Conservation (phyloP, 169 alveolate genomes). For the Ichthyophthirius multifiliis region DNA sequence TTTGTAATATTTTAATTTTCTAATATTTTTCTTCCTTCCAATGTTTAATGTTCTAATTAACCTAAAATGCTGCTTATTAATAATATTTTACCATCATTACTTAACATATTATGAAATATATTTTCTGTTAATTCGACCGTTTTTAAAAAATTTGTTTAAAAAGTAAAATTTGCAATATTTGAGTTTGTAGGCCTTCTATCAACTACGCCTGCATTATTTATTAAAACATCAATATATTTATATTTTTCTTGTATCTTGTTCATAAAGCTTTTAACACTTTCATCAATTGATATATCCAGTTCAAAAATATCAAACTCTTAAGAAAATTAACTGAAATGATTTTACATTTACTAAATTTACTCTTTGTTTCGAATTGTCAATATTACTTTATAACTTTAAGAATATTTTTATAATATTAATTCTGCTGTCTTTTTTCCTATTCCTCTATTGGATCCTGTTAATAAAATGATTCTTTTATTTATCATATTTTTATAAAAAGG, state of each 20-base stretch:
- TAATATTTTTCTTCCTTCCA: background rate
- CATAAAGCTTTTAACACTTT: constrained; percentile 1
- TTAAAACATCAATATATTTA: constrained; percentile 11
- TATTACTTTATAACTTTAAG: background rate
- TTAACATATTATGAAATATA: constrained; percentile 3
- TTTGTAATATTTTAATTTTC: constrained; percentile 2
- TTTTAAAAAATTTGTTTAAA: constrained; percentile 20
- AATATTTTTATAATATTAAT: background rate
- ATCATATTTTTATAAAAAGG: no score
- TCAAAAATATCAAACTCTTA: background rate
- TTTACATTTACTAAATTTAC: no score
- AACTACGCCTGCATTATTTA: constrained; percentile 38
- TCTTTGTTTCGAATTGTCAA: no score
- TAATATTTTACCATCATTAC: constrained; percentile 27
- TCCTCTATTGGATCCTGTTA: constrained; percentile 44
- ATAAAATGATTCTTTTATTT: constrained; percentile 16
- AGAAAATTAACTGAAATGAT: no score
- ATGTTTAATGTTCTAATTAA: constrained; percentile 21
- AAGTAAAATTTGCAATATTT: background rate
- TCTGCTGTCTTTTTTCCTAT: constrained; percentile 30
- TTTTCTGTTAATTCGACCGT: constrained; percentile 26
- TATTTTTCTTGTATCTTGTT: constrained; percentile 1
- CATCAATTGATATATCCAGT: constrained; percentile 14
- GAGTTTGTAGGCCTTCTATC: constrained; percentile 14
- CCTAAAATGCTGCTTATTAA: constrained; percentile 17